Percentiles rank a stretch among this genome's conserved stretches.
These are phyloP conservation scores for Penicillium sp. DNA, from an alignment of 2,329 filamentous ascomycete species.

Conservation along the genomic window DNA sequence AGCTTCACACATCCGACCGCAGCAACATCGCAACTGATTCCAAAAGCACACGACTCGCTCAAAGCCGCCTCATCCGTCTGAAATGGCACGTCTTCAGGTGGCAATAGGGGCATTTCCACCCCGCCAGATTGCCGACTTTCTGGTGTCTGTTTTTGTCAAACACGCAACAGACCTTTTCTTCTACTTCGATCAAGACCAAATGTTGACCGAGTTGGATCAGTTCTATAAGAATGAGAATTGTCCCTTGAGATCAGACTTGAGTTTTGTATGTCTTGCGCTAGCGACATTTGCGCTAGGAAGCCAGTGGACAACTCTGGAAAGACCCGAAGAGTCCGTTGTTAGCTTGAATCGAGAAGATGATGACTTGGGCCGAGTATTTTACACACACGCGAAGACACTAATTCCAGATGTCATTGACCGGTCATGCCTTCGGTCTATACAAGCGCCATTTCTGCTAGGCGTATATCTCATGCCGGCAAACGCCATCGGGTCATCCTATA, in stretches of 20 bases:
- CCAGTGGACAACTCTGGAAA: slow-evolving; percentile 37
- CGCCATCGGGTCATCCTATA: slow-evolving; percentile 36
- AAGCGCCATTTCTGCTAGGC: slow-evolving; percentile 36
- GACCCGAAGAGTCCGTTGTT: slow-evolving; percentile 16
- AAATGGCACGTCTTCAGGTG: slow-evolving; percentile 5
- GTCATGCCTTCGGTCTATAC: slow-evolving; percentile 34
- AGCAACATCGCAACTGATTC: no score
- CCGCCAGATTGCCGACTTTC: slow-evolving; percentile 16
- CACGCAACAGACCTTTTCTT: slow-evolving; percentile 23
- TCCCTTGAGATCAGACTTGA: slow-evolving; percentile 12
- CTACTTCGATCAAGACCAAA: slow-evolving; percentile 20
- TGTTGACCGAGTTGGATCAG: slow-evolving; percentile 17
- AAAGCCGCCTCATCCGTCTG: slow-evolving; percentile 8
- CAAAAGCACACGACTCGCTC: slow-evolving; percentile 6
- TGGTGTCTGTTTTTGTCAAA: slow-evolving; percentile 19
- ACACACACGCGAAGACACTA: slow-evolving; percentile 29
- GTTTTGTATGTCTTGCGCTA: slow-evolving; percentile 19
- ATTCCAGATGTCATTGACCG: slow-evolving; percentile 39
- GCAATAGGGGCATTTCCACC: slow-evolving; percentile 18
- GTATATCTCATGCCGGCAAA: slow-evolving; percentile 40
- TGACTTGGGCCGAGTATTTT: slow-evolving; percentile 36
- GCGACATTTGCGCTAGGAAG: slow-evolving; percentile 33
- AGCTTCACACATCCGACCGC: neutral
- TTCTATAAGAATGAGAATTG: slow-evolving; percentile 13
- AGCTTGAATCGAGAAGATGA: slow-evolving; percentile 4